Evolutionary conservation across 345 rosid genomes (phyloP).

Genomic region (Citrus reticulata): DNA sequence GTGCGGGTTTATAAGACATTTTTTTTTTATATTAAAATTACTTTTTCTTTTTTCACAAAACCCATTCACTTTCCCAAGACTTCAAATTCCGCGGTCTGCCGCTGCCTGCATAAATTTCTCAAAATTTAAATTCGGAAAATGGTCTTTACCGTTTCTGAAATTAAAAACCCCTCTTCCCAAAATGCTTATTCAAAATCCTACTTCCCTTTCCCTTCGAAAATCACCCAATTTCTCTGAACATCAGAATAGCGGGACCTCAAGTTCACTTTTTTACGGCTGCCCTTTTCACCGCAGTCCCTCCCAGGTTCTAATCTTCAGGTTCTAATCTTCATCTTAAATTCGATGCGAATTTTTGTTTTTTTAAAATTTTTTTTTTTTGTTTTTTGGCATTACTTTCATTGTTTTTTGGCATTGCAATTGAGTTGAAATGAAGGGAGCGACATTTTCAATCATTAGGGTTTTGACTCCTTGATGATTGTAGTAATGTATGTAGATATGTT

Average conservation of each 20-base stretch:
- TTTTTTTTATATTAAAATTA: too few relatives aligned
- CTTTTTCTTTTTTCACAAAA: too few relatives aligned
- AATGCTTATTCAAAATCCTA: neutral
- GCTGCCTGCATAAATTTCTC: neutral
- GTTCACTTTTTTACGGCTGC: neutral
- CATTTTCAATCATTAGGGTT: too few relatives aligned
- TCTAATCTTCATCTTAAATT: too few relatives aligned
- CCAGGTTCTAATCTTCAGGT: neutral
- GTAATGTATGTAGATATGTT: too few relatives aligned
- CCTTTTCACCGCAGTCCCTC: neutral
- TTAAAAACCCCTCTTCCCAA: neutral
- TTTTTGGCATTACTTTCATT: too few relatives aligned
- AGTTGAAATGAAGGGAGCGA: neutral
- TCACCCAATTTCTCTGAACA: neutral
- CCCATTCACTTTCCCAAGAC: too few relatives aligned
- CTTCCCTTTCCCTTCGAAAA: neutral
- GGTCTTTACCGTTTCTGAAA: neutral
- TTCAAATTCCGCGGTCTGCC: too few relatives aligned
- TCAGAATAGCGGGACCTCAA: neutral
- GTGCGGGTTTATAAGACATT: too few relatives aligned
- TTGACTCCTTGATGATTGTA: too few relatives aligned
- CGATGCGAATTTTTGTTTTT: neutral
- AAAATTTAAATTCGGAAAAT: neutral
- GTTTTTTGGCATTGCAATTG: neutral
- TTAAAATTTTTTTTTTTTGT: too few relatives aligned